Percentiles rank a stretch among this genome's conserved stretches.
Conservation (phyloP, 1,284 basidiomycete genomes). For the Phenoliferia sp. region DNA sequence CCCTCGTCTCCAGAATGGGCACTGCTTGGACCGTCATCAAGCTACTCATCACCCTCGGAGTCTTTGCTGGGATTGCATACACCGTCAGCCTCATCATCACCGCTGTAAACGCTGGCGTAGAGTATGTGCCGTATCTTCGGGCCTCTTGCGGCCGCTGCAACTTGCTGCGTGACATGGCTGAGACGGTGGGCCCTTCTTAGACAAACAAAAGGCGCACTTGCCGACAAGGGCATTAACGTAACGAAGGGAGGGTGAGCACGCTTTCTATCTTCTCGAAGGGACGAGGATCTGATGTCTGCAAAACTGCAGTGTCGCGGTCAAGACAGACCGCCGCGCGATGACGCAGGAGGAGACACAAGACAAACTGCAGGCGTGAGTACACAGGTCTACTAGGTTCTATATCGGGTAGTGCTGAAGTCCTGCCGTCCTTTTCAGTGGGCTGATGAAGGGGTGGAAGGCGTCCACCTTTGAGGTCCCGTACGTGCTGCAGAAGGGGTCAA, state of each 20-base stretch:
- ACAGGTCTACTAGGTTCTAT: not conserved
- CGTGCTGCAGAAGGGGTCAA: slow-evolving; percentile 20
- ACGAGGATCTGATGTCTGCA: not conserved
- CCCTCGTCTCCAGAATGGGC: no score
- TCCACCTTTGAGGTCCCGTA: slow-evolving; percentile 23
- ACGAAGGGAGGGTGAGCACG: slow-evolving; percentile 17
- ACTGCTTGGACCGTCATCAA: slow-evolving; percentile 14
- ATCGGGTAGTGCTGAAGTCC: no score
- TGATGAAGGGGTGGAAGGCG: slow-evolving; percentile 29
- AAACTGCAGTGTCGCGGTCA: slow-evolving; percentile 15
- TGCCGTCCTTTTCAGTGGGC: not conserved
- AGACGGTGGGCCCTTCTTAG: not conserved
- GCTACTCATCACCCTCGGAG: slow-evolving; percentile 20
- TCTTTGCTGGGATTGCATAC: slow-evolving; percentile 8
- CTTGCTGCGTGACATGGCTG: not conserved
- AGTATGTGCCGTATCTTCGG: not conserved
- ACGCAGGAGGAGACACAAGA: slow-evolving; percentile 27
- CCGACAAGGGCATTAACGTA: slow-evolving; percentile 18
- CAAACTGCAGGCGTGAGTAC: slow-evolving; percentile 11
- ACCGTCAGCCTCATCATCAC: slow-evolving; percentile 1
- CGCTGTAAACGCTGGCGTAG: slow-evolving; percentile 12
- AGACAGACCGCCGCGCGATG: slow-evolving; percentile 20
- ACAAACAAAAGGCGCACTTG: slow-evolving; percentile 15
- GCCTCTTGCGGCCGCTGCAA: not conserved
- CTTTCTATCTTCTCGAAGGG: not conserved